A percentile compares a stretch with the other conserved stretches of the same genome.
These are phyloP conservation scores for Termitomyces sp. DNA, from an alignment of 768 basidiomycete genomes.

Conservation along the genomic window DNA sequence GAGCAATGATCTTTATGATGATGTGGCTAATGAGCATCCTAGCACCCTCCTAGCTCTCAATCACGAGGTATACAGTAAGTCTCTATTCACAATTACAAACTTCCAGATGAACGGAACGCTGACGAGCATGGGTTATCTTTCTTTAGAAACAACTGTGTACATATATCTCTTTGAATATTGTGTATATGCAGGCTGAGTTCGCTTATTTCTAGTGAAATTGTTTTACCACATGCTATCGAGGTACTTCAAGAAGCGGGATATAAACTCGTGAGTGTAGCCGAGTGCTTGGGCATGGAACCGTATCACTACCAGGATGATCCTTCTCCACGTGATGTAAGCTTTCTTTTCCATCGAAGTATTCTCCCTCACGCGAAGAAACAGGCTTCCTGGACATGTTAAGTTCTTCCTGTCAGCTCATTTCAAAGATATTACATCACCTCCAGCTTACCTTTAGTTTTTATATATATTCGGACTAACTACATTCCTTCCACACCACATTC, in stretches of 20 bases:
- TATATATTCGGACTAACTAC: neutral
- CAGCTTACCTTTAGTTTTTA: neutral
- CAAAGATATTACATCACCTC: neutral
- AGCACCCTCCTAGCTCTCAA: constrained; percentile 32
- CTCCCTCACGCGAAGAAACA: neutral
- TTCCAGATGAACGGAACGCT: neutral
- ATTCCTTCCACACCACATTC: neutral
- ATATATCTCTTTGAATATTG: neutral
- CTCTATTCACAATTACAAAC: neutral
- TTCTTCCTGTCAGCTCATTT: neutral
- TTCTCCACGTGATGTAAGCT: constrained; percentile 25
- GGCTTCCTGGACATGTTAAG: neutral
- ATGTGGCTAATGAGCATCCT: constrained; percentile 21
- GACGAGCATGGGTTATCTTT: neutral
- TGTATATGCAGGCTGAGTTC: neutral
- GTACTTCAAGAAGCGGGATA: constrained; percentile 34
- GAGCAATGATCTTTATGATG: constrained; percentile 25
- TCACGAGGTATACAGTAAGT: constrained; percentile 28
- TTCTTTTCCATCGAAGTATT: neutral
- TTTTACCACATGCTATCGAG: constrained; percentile 32
- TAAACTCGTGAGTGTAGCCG: constrained; percentile 33
- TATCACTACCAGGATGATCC: constrained; percentile 29
- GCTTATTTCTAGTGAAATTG: constrained; percentile 16
- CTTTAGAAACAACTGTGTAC: constrained; percentile 21
- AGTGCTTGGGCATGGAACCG: constrained; percentile 30